Evolutionary conservation across 1,284 basidiomycete species (phyloP), one percentile per base, ranked within the genome.

Genomic region (Apiotrichum akiyoshidainum): DNA sequence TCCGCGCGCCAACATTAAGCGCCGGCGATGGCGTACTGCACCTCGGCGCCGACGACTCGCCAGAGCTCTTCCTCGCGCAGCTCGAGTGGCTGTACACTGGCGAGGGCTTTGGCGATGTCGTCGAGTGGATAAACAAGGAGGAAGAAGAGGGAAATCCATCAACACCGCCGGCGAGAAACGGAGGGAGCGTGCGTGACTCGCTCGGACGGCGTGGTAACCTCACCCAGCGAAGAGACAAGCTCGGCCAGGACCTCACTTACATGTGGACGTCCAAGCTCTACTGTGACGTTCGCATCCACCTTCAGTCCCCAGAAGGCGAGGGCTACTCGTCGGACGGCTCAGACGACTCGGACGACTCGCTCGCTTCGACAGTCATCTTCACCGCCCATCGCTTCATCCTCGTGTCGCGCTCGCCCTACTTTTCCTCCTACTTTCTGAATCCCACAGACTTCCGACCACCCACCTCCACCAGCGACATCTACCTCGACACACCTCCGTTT

Each of bases 251-350:
- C 73, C 81, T 96, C 37, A 90, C 94, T 33, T 96, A 89, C 81
- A 94, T 94, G 91, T 96, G 93, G 93, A 81, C 92, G 33, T 90
- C 88, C 17, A 86, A 92, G 56, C 84, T 97, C 14, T 97, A 93
- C 76, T 89, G 90, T 2, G 93, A 97, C 75, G 85, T 93, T 17
- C 84, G 86, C 54, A 87, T 97, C 59, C 83, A 87, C 0, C 84
- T 93, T 42, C 83, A 82, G 49, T 21, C 61, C 1, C 61, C 61
- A 81, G 12, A 82, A 81, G 16, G 78, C 80, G 2, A 55, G 54
- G 56, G 46, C 46, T 54, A 62, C 52, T 35, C 45, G 11, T 60
- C 65, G 13, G 63, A 71, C 41, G 64, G 65, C 46, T 71, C 71
- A 1, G 68, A 69, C 52, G 67, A 65, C n/a, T 71, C 73, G 9